Conservation (phyloP, 2,329 filamentous ascomycete species). For the Ceratocystis colombiana region DNA sequence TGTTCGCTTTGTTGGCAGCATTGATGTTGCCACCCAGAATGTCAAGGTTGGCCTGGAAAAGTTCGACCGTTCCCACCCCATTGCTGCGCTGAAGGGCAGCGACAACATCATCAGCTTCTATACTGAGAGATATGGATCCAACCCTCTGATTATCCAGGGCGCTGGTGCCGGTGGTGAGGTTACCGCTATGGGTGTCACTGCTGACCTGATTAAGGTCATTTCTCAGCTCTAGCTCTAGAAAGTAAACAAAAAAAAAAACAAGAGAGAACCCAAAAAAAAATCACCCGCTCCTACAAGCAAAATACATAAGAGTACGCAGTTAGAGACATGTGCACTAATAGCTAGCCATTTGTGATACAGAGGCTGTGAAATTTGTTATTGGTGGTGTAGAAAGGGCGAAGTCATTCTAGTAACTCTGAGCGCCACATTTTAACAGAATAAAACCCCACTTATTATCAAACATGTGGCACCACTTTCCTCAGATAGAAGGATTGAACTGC, state of each 20-base stretch:
- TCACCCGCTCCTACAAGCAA: too few relatives aligned
- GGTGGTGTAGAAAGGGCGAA: neutral
- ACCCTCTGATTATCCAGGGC: slow-evolving; percentile 88
- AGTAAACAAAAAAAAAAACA: neutral
- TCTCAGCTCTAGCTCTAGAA: slow-evolving; percentile 57
- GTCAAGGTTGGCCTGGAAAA: slow-evolving; percentile 90
- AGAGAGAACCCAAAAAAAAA: neutral
- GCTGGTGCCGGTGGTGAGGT: slow-evolving; percentile 90
- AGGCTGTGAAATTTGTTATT: neutral
- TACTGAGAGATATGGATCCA: slow-evolving; percentile 83
- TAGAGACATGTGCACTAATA: neutral
- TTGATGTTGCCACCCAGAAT: slow-evolving; percentile 68
- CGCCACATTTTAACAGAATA: neutral
- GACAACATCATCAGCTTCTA: slow-evolving; percentile 99
- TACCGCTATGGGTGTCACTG: slow-evolving; percentile 95
- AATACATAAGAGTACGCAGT: neutral
- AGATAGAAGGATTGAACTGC: slow-evolving; percentile 9
- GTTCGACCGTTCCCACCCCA: slow-evolving; percentile 78
- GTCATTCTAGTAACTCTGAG: neutral
- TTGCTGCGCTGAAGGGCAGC: slow-evolving; percentile 89
- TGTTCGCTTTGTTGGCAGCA: slow-evolving; percentile 84
- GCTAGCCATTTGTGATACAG: neutral
- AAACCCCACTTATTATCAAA: slow-evolving; percentile 7
- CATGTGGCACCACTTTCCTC: slow-evolving; percentile 10
- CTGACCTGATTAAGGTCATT: slow-evolving; percentile 81